Evolutionary conservation across 1,139 yeast genomes (phyloP).

Genomic region (Starmera stellimalicola): DNA sequence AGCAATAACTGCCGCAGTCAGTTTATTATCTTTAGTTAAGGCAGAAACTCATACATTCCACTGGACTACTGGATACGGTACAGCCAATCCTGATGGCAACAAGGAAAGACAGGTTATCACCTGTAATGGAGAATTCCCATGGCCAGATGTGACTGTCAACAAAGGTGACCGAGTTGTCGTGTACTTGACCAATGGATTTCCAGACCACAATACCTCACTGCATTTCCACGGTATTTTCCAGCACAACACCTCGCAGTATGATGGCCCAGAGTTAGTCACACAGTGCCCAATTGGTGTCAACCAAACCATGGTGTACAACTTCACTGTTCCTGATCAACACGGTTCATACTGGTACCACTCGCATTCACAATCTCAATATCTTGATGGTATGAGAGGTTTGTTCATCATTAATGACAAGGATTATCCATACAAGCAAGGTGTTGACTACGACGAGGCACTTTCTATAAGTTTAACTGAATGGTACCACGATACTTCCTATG

Average conservation of each 20-base stretch:
- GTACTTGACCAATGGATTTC: slow-evolving; percentile 60
- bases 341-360: slow-evolving; percentile 97
- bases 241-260: slow-evolving; percentile 63
- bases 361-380: slow-evolving; percentile 76
- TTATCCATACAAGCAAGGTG: slow-evolving; percentile 27
- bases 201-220: slow-evolving; percentile 57
- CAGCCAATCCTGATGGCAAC: slow-evolving; percentile 70
- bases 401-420: slow-evolving; percentile 58
- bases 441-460: slow-evolving; percentile 60
- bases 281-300: slow-evolving; percentile 87
- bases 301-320: slow-evolving; percentile 59
- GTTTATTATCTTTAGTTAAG: slow-evolving; percentile 10
- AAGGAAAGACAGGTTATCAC: slow-evolving; percentile 61
- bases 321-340: slow-evolving; percentile 69
- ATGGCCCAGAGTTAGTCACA: slow-evolving; percentile 79
- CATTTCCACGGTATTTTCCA: slow-evolving; percentile 94
- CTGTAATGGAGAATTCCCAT: slow-evolving; percentile 77
- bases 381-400: slow-evolving; percentile 85
- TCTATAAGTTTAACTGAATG: slow-evolving; percentile 68
- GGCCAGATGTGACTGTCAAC: slow-evolving; percentile 64
- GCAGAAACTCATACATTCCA: slow-evolving; percentile 59
- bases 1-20: slow-evolving; percentile 15
- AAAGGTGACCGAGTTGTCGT: slow-evolving; percentile 72
- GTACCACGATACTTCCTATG: slow-evolving; percentile 62
- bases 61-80: slow-evolving; percentile 68